A percentile compares a stretch with the other conserved stretches of the same genome.
phyloP scores from a whole-genome alignment of 2,329 filamentous ascomycete species.

The Xylaria sp. region DNA sequence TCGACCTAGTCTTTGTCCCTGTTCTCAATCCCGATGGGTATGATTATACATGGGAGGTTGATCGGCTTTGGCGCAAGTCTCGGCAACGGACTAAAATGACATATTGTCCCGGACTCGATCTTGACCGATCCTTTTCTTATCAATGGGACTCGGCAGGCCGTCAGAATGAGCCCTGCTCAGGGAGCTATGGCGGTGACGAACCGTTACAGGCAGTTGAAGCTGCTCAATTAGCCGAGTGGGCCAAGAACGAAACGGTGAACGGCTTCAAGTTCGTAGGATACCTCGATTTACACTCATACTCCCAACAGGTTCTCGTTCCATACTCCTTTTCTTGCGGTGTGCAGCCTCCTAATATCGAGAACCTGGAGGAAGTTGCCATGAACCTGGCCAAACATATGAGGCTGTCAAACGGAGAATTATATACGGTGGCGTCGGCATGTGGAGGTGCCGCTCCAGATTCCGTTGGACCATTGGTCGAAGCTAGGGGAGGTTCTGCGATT shows the following conservation, averaged over 20 bases:
- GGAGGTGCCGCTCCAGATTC: slow-evolving; percentile 73
- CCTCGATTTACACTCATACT: slow-evolving; percentile 93
- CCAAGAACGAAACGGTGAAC: slow-evolving; percentile 77
- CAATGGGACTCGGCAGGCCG: slow-evolving; percentile 79
- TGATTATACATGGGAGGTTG: slow-evolving; percentile 90
- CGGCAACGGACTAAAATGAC: slow-evolving; percentile 82
- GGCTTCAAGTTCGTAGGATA: slow-evolving; percentile 84
- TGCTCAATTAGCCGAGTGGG: slow-evolving; percentile 80
- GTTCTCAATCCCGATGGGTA: slow-evolving; percentile 94
- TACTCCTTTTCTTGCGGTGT: slow-evolving; percentile 86
- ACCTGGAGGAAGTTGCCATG: slow-evolving; percentile 87
- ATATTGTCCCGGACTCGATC: slow-evolving; percentile 88
- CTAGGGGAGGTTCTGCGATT: slow-evolving; percentile 84
- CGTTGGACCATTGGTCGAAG: slow-evolving; percentile 67
- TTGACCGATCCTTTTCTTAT: slow-evolving; percentile 88
- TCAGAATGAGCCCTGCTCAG: slow-evolving; percentile 85
- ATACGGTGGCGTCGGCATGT: slow-evolving; percentile 85
- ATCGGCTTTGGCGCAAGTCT: slow-evolving; percentile 96
- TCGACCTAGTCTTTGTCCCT: slow-evolving; percentile 89
- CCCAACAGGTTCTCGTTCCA: slow-evolving; percentile 92
- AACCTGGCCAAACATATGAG: slow-evolving; percentile 91
- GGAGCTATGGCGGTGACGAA: slow-evolving; percentile 84
- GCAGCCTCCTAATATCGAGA: slow-evolving; percentile 86
- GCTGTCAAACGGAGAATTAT: slow-evolving; percentile 78
- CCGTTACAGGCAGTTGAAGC: slow-evolving; percentile 89